A percentile compares a stretch with the other conserved stretches of the same genome.
phyloP scores from a whole-genome alignment of 805 yeast genomes.

The Saccharomyces jurei region DNA sequence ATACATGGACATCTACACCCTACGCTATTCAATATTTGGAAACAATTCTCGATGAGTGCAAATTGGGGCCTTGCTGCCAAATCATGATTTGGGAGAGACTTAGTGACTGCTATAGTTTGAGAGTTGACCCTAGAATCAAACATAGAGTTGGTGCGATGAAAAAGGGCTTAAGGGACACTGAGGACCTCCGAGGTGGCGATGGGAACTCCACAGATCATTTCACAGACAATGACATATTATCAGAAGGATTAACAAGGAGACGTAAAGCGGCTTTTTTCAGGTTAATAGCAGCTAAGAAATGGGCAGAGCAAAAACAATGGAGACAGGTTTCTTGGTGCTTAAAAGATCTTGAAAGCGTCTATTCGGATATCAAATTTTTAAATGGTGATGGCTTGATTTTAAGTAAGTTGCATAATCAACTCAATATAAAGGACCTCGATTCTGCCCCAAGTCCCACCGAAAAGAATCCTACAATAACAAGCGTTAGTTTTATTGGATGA shows the following conservation, averaged over 20 bases:
- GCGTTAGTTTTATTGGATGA: background rate
- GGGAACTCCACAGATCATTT: slow-evolving; percentile 26
- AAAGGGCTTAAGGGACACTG: slow-evolving; percentile 6
- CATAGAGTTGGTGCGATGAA: slow-evolving; percentile 14
- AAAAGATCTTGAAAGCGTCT: slow-evolving; percentile 26
- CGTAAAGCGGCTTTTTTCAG: slow-evolving; percentile 77
- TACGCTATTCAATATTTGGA: slow-evolving; percentile 38
- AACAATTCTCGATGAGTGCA: slow-evolving; percentile 41
- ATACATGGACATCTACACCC: slow-evolving; percentile 37
- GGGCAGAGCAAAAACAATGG: slow-evolving; percentile 40
- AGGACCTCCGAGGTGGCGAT: background rate
- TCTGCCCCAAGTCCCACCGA: background rate
- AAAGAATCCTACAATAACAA: background rate
- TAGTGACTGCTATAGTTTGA: slow-evolving; percentile 42
- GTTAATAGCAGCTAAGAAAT: slow-evolving; percentile 63
- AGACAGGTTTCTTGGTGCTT: slow-evolving; percentile 28
- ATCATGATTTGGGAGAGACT: slow-evolving; percentile 47
- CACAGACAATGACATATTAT: slow-evolving; percentile 28
- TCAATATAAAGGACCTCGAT: slow-evolving; percentile 1
- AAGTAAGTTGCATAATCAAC: slow-evolving; percentile 10
- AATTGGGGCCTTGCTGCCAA: slow-evolving; percentile 38
- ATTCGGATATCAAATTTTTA: slow-evolving; percentile 17
- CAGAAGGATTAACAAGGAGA: slow-evolving; percentile 48
- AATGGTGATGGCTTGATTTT: slow-evolving; percentile 18
- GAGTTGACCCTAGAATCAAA: slow-evolving; percentile 34